phyloP scores from a whole-genome alignment of 805 yeast genomes.

The Candida takata region DNA sequence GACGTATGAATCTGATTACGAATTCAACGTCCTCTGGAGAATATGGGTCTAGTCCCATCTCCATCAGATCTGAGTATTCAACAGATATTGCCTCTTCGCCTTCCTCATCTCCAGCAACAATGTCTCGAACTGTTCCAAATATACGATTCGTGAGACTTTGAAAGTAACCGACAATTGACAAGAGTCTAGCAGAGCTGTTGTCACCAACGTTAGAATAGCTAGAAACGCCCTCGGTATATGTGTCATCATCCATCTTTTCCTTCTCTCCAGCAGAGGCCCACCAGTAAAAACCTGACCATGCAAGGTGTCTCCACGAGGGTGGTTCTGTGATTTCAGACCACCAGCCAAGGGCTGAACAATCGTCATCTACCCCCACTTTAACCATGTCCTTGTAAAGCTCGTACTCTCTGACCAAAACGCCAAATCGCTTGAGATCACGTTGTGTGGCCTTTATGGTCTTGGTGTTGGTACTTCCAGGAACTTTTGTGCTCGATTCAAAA shows the following conservation, averaged over 20 bases:
- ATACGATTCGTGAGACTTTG: conserved; percentile 40
- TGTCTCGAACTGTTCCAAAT: conserved; percentile 31
- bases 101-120: conserved; percentile 15
- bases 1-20: conserved; percentile 32
- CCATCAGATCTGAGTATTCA: conserved; percentile 40
- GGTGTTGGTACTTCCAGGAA: conserved; percentile 8
- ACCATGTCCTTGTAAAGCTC: conserved; percentile 5
- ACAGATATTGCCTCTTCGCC: conserved; percentile 20
- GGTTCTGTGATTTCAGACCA: conserved; percentile 42
- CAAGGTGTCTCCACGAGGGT: conserved; percentile 46
- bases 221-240: conserved; percentile 30
- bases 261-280: conserved; percentile 83
- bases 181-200: conserved; percentile 21
- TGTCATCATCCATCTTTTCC: conserved; percentile 32
- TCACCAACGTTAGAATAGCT: conserved; percentile 9
- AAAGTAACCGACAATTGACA: conserved; percentile 42
- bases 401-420: conserved; percentile 22
- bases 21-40: conserved; percentile 39
- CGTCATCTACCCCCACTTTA: conserved; percentile 4
- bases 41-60: conserved; percentile 55
- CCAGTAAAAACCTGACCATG: conserved; percentile 73
- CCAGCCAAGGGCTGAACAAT: conserved; percentile 28
- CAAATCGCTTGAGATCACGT: conserved; percentile 31
- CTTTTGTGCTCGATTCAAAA: conserved; percentile 6
- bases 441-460: conserved; percentile 25